Evolutionary conservation across 345 rosid genomes (phyloP).

Genomic region (Kandelia obovata): DNA sequence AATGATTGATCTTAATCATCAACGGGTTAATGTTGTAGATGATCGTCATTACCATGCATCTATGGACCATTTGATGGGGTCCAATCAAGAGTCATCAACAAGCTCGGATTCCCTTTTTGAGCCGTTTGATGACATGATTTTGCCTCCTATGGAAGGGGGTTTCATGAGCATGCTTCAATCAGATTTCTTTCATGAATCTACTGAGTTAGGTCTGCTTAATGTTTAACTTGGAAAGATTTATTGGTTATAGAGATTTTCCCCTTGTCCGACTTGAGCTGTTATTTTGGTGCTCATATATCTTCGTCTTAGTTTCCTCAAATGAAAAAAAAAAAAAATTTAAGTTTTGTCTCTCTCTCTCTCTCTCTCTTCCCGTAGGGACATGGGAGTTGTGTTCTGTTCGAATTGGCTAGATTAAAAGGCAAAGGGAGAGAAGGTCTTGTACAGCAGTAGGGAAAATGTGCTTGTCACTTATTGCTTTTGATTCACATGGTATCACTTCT

Average conservation of each 20-base stretch:
- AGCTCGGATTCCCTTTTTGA: constrained; percentile 18
- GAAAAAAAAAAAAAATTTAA: no score
- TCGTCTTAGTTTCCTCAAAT: background rate
- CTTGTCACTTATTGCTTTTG: no score
- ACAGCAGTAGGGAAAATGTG: no score
- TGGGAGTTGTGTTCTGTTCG: no score
- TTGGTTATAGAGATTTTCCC: background rate
- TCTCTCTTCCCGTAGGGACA: no score
- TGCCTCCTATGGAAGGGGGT: constrained; percentile 23
- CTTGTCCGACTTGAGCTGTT: background rate
- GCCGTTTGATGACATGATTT: constrained; percentile 15
- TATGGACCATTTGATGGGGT: background rate
- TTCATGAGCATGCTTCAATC: constrained; percentile 35
- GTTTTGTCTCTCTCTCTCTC: no score
- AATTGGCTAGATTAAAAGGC: no score
- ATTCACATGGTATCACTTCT: no score
- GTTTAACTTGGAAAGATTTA: constrained; percentile 5
- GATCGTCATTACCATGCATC: background rate
- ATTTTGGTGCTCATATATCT: background rate
- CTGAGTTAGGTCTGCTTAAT: constrained; percentile 17
- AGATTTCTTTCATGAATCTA: constrained; percentile 22
- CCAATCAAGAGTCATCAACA: constrained; percentile 9
- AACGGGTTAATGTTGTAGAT: background rate
- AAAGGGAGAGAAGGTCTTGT: no score
- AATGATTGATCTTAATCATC: background rate